Base-by-base conservation (phyloP, 805 yeast genomes). In the Ascoidea asiatica region DNA sequence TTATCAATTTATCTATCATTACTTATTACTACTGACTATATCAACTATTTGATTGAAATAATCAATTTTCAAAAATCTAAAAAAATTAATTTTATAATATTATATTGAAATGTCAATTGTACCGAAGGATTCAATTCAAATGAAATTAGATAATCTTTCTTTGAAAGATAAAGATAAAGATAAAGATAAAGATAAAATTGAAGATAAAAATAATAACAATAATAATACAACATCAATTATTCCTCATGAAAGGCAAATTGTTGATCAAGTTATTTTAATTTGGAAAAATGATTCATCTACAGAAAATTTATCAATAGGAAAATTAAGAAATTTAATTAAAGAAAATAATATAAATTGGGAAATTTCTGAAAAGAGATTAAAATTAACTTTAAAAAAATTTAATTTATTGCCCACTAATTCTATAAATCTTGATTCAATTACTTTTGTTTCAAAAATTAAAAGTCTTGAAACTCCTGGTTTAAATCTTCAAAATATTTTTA, bases 251-350 rank as follows among this genome's bases (percentile, higher is more conserved):
- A 63, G 81, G 39, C 76, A 77, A 56, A 64, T 80, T 8, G 73
- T 79, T 29, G 77, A 74, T 44, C 72, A 70, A 35, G 76, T 81
- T n/a, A 70, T 80, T 38, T 63, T 66, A 5, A 58, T 81, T 7
- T 83, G 92, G 90, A 77, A 75, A 50, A 68, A 69, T 43, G 86
- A 81, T 52, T 79, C 85, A 1, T 60, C 68, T 1, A 70, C 77
- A 21, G 88, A 81, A 54, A 62, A 71, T 8, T 56, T 79, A 19
- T 79, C 82, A 1, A 60, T 72, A 7, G 64, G 67, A 11, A 75
- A 77, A 51, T 63, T 84, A 19, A 77, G 70, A 45, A 65, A 63
- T 0, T 52, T 69, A 11, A 63, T 85, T 39, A 76, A 74, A 51
- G 48, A 57, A 21, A 63, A 65, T 41, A 70, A 82, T 51, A 72